Percentiles rank a stretch among this genome's conserved stretches.
Conservation (phyloP, 2,329 filamentous ascomycete species). For the Laburnicola sp. region DNA sequence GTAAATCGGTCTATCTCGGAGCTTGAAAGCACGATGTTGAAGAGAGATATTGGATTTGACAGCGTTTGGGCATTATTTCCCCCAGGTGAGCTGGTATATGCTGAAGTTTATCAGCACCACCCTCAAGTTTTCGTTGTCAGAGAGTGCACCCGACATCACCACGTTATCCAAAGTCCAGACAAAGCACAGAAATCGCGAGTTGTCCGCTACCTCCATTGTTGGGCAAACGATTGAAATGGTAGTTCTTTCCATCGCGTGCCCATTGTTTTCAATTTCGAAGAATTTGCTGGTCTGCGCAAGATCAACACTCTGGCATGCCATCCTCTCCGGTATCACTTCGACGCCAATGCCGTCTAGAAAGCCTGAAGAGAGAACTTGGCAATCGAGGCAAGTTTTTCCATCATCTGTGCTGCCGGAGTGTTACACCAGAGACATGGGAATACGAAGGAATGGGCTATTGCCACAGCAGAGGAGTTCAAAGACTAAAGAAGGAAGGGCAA, state of each 20-base stretch:
- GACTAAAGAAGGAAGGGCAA: too few species aligned
- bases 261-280: conserved; percentile 14
- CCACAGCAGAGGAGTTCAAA: too few species aligned
- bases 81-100: too few species aligned
- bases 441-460: too few species aligned
- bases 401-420: too few species aligned
- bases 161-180: conserved; percentile 2
- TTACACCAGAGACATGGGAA: too few species aligned
- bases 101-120: background rate
- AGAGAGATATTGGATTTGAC: background rate
- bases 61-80: background rate
- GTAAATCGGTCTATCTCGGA: too few species aligned
- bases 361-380: conserved; percentile 4
- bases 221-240: conserved; percentile 16
- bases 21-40: too few species aligned
- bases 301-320: conserved; percentile 13
- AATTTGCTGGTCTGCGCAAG: conserved; percentile 9
- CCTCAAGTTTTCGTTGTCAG: conserved; percentile 17
- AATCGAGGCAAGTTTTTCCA: conserved; percentile 9
- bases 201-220: conserved; percentile 9
- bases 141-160: conserved; percentile 3
- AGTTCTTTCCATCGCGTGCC: conserved; percentile 12
- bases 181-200: background rate
- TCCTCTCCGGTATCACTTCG: conserved; percentile 3
- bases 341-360: background rate